A percentile compares a stretch with the other conserved stretches of the same genome.
Evolutionary conservation across 1,139 yeast genomes (phyloP).

Genomic region (Casaregolazyma suthepensis): DNA sequence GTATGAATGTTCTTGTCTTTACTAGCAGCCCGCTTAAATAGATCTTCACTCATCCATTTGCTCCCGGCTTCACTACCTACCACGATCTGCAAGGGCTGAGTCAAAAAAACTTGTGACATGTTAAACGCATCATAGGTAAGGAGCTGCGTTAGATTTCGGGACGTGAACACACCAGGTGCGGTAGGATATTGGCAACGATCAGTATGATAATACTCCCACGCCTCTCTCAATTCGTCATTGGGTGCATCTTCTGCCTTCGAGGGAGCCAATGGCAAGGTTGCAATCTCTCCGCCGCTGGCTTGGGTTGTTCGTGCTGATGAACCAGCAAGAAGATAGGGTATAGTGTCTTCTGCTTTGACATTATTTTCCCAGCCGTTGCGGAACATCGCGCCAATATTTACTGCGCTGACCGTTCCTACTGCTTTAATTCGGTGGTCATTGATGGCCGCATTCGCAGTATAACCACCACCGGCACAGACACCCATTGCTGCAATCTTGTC

Average conservation of each 20-base stretch:
- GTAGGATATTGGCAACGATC: not conserved
- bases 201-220: not conserved
- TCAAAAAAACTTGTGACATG: not conserved
- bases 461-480: slow-evolving; percentile 18
- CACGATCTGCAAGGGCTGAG: not conserved
- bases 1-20: not conserved
- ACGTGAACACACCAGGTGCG: not conserved
- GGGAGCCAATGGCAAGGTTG: not conserved
- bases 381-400: not conserved
- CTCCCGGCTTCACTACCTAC: not conserved
- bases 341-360: not conserved
- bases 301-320: not conserved
- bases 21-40: not conserved
- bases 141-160: not conserved
- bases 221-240: not conserved
- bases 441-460: slow-evolving; percentile 12
- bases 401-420: not conserved
- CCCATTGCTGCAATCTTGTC: slow-evolving; percentile 15
- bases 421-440: not conserved
- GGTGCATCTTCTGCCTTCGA: not conserved
- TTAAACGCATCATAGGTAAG: not conserved
- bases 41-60: not conserved
- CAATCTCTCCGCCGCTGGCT: not conserved
- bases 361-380: not conserved
- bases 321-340: not conserved